Conservation (phyloP, 768 basidiomycete species). For the Auricularia cornea region DNA sequence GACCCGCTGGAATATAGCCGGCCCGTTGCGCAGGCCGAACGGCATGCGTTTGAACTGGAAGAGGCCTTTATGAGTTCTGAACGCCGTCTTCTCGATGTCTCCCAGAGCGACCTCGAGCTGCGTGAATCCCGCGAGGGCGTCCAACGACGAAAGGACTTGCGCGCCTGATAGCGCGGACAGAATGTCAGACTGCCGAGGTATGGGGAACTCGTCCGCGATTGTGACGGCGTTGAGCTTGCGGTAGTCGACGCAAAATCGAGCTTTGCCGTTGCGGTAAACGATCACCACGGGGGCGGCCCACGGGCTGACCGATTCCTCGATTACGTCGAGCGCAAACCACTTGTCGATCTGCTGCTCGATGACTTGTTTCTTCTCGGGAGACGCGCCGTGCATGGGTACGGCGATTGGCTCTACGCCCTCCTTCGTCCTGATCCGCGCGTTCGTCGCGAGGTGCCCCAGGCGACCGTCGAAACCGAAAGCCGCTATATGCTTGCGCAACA, state of each 20-base stretch:
- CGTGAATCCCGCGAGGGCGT: slow-evolving; percentile 33
- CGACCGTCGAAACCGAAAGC: too few species aligned
- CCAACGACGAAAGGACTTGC: slow-evolving; percentile 26
- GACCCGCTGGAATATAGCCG: slow-evolving; percentile 32
- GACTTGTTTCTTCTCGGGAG: too few species aligned
- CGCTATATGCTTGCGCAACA: too few species aligned
- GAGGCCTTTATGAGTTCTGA: slow-evolving; percentile 31
- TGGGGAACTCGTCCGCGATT: slow-evolving; percentile 22
- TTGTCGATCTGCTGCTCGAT: too few species aligned
- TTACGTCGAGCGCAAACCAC: too few species aligned
- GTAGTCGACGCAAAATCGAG: slow-evolving; percentile 29
- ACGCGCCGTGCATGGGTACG: too few species aligned
- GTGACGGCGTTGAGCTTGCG: slow-evolving; percentile 20
- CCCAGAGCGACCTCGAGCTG: slow-evolving; percentile 26
- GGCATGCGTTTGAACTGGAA: slow-evolving; percentile 27
- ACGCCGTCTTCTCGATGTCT: slow-evolving; percentile 28
- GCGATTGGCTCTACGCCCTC: too few species aligned
- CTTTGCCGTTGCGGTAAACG: slow-evolving; percentile 15
- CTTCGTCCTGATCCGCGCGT: too few species aligned
- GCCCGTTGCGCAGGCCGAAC: slow-evolving; percentile 17
- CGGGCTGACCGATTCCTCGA: too few species aligned
- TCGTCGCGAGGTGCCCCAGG: too few species aligned
- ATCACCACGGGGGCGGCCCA: neutral
- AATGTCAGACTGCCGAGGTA: slow-evolving; percentile 20
- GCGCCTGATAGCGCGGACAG: slow-evolving; percentile 23